These are phyloP conservation scores for Termitomyces sp. DNA, from an alignment of 768 basidiomycete genomes.

Conservation along the genomic window DNA sequence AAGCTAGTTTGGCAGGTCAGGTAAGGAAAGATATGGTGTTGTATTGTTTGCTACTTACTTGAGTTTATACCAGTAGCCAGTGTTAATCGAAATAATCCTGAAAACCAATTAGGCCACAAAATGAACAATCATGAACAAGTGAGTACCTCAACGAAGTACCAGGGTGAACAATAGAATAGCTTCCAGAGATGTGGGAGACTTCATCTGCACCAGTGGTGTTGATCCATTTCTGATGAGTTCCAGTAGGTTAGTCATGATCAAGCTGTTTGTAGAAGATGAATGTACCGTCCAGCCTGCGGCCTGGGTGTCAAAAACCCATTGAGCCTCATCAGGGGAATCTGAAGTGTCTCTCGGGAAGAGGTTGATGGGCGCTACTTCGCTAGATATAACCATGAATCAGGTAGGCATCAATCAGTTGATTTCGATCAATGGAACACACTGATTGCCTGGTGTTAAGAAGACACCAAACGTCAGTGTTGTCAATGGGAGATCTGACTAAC, in stretches of 20 bases:
- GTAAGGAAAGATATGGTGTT: not conserved
- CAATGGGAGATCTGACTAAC: constrained; percentile 1
- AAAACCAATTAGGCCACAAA: not conserved
- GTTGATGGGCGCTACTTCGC: constrained; percentile 55
- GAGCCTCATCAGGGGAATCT: constrained; percentile 25
- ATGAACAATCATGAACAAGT: not conserved
- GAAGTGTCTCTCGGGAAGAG: constrained; percentile 47
- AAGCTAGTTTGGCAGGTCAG: constrained; percentile 27
- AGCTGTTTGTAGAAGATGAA: not conserved
- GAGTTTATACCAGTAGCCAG: constrained; percentile 55
- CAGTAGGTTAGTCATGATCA: not conserved
- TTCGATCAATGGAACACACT: constrained; percentile 27
- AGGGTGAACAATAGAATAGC: constrained; percentile 43
- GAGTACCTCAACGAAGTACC: constrained; percentile 45
- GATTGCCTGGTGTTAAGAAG: constrained; percentile 33
- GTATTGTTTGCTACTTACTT: constrained; percentile 30
- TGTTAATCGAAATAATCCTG: constrained; percentile 58
- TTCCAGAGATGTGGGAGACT: constrained; percentile 44
- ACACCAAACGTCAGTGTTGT: not conserved
- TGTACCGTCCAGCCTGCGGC: constrained; percentile 42
- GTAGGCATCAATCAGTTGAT: not conserved
- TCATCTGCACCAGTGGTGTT: constrained; percentile 33
- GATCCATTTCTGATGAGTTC: constrained; percentile 37
- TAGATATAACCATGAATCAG: constrained; percentile 14
- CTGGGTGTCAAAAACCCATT: constrained; percentile 55